Percentiles rank a stretch among this genome's conserved stretches.
These are phyloP conservation scores for Oenanthe sinensis DNA, from an alignment of 129 eudicot species.

Conservation along the genomic window DNA sequence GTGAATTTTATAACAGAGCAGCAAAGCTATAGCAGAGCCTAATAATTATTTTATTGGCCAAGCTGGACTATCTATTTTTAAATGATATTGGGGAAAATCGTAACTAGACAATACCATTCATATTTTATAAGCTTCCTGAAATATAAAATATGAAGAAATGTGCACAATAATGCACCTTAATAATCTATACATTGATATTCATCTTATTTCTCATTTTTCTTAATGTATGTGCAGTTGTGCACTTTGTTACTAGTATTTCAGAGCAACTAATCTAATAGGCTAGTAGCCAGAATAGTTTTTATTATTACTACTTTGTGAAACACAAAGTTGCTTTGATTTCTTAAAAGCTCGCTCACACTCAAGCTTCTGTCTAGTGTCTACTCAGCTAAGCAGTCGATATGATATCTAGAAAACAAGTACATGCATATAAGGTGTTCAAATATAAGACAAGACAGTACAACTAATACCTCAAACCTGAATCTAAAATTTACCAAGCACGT, in stretches of 20 bases:
- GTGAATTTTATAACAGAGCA: no score
- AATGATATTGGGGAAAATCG: not conserved
- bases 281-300: not conserved
- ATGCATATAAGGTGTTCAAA: not conserved
- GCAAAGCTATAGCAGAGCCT: not conserved
- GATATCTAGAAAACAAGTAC: not conserved
- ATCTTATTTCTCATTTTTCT: not conserved
- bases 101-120: not conserved
- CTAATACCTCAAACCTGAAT: not conserved
- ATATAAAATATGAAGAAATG: not conserved
- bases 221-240: not conserved
- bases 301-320: not conserved
- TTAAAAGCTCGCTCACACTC: no score
- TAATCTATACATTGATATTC: not conserved
- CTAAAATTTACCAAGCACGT: not conserved
- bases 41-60: not conserved
- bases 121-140: not conserved
- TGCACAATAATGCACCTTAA: not conserved
- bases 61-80: not conserved
- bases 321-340: not conserved
- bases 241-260: not conserved
- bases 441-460: not conserved
- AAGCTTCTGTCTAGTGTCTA: not conserved
- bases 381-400: not conserved
- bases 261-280: not conserved